Conservation (phyloP, 768 basidiomycete species). For the Hirschioporus abietinus region DNA sequence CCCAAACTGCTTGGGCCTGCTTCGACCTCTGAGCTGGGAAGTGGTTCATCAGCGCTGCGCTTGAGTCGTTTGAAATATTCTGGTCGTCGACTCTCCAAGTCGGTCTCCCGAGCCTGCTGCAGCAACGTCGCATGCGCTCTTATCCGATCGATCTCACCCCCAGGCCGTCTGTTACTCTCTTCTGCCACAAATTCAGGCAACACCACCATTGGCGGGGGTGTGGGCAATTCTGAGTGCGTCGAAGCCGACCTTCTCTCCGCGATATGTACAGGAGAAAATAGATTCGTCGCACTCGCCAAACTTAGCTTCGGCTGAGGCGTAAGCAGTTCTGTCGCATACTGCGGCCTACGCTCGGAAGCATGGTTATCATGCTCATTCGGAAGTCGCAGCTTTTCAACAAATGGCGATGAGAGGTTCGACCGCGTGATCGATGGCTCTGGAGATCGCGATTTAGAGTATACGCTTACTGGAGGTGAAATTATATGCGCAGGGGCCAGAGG, state of each 20-base stretch:
- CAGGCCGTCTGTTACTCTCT: background rate
- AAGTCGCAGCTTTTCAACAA: background rate
- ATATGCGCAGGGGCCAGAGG: constrained; percentile 4
- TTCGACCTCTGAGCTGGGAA: constrained; percentile 9
- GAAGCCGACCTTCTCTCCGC: background rate
- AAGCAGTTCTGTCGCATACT: background rate
- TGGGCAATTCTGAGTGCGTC: background rate
- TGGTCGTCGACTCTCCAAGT: constrained; percentile 52
- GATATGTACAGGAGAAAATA: background rate
- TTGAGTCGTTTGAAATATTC: constrained; percentile 66
- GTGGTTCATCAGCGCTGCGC: constrained; percentile 37
- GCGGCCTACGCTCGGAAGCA: background rate
- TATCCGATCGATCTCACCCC: background rate
- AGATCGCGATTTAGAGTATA: constrained; percentile 1
- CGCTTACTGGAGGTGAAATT: constrained; percentile 2
- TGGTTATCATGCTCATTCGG: background rate
- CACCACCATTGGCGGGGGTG: background rate
- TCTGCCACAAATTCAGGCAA: background rate
- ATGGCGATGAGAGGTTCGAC: constrained; percentile 4
- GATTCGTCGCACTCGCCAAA: background rate
- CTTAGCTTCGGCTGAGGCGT: background rate
- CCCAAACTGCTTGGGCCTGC: constrained; percentile 34
- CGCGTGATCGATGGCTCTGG: background rate
- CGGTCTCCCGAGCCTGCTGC: background rate
- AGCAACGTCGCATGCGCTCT: background rate